Conservation (phyloP, 768 basidiomycete genomes). For the Leccinum olivaceopallidum region DNA sequence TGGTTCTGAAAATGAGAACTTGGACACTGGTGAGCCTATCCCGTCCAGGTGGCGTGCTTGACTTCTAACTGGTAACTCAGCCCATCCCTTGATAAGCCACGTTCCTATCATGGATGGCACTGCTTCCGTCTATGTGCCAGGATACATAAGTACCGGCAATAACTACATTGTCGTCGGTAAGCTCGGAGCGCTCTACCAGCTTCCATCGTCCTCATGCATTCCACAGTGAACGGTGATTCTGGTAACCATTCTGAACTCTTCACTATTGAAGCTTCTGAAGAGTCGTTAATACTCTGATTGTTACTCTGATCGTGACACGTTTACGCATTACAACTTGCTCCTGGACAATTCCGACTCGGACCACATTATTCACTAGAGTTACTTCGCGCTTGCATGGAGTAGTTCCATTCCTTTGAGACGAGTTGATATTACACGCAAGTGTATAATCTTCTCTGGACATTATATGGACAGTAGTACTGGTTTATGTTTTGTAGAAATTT, state of each 20-base stretch:
- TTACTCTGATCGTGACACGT: background rate
- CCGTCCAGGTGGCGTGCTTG: too few relatives aligned
- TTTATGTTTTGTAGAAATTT: constrained; percentile 2
- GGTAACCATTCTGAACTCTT: constrained; percentile 63
- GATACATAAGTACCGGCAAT: constrained; percentile 36
- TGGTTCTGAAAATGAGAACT: constrained; percentile 42
- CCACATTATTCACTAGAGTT: background rate
- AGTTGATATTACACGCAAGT: constrained; percentile 1
- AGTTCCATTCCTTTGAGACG: constrained; percentile 7
- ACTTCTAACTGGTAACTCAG: constrained; percentile 35
- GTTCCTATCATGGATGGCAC: constrained; percentile 54
- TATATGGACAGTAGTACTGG: constrained; percentile 17
- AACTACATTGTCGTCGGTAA: constrained; percentile 66
- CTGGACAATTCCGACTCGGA: constrained; percentile 1
- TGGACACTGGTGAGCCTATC: constrained; percentile 46
- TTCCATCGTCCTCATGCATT: background rate
- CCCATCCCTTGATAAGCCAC: constrained; percentile 53
- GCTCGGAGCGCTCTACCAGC: constrained; percentile 27
- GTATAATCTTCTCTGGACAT: constrained; percentile 11
- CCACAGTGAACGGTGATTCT: constrained; percentile 64
- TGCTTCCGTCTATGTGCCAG: constrained; percentile 49
- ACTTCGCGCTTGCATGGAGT: constrained; percentile 3
- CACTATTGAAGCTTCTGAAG: constrained; percentile 40
- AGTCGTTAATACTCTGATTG: background rate
- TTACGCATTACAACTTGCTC: background rate